Base-by-base conservation (phyloP, 2,329 filamentous ascomycete genomes). In the Ceratocystis ficicola region DNA sequence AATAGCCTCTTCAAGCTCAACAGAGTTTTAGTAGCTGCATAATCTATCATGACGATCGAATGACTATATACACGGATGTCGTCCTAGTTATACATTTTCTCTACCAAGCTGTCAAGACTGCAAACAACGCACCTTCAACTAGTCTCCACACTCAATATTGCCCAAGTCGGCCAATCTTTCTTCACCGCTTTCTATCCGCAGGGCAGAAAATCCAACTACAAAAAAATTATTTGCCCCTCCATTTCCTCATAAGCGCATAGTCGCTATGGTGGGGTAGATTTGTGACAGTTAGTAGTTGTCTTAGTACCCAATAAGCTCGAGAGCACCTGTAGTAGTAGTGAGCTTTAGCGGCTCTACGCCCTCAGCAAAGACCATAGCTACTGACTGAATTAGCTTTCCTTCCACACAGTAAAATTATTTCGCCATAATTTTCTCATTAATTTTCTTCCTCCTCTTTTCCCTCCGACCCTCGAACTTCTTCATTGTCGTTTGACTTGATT, bases 401-500 rank as follows among this genome's bases (percentile, higher is more conserved):
- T 7, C 17, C 5, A 59, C 15, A 25, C 15, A 52, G 12, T 59
- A 59, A 59, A 59, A 59, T 36, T 59, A 36, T 59, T 59, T 59
- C 55, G 55, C 36, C 36, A 41, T 41, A 41, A 41, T 41, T 15
- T 15, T 41, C 36, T n/a, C 28, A 25, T 52, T 36, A 17, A 48
- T 64, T 66, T 60, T 60, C 25, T 57, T 15, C 46, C 44, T 50
- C 44, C 41, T 36, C 28, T 61, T 63, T 63, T 48, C 62, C 60
- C 7, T 41, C 36, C 25, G 22, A 55, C 25, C 30, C 46, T 52
- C 17, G 1, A 46, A 8, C 44, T 52, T 52, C 5, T 41, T 66
- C 28, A 44, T 44, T 60, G 44, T 63, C 22, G 32, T 30, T 44
- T 50, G 12, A 41, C 46, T 32, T 28, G 44, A 55, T 57, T 28